Base-by-base conservation (phyloP, 1,139 yeast species). In the Kodamaea suecica region DNA sequence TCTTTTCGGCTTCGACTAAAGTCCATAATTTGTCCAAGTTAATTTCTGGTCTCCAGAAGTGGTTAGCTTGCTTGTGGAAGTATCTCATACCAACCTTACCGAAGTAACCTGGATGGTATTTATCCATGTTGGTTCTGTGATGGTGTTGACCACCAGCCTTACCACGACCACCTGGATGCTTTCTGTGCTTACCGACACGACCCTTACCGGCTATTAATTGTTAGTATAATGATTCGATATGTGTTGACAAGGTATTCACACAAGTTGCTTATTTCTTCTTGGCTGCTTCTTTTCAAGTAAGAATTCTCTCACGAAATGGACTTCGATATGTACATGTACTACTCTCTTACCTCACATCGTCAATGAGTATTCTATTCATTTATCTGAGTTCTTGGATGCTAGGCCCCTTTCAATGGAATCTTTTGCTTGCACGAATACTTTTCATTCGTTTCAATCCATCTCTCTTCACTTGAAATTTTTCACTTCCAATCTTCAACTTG, bases 121-220 rank as follows among this genome's bases (percentile, higher is more conserved):
- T 92, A 74, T 94, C 98, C 80, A 92, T 77, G 82, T 88, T 88
- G 73, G 92, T 88, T 86, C 97, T 88, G 96, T 94, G 98, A 78
- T 92, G 99, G 75, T 87, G 97, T 78, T 81, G 95, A 86, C 99
- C 99, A 90, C 99, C 99, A 73, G 99, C 99, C 94, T 79, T 92
- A 92, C 99, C 99, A 80, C 98, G 92, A 80, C 99, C 99, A 92
- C 98, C 98, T 61, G 98, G 97, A 66, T 84, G 92, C 95, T 94
- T 94, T 88, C 98, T 88, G 95, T 94, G 98, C 85, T 94, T 92
- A 77, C 99, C 99, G 76, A 94, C 76, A 82, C 99, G 94, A 85
- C 99, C 99, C 77, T 90, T 84, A 86, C 99, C 99, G 95, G 97
- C 97, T 83, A 61, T 54, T 39, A 37, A 29, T 32, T 47, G 72